phyloP scores from a whole-genome alignment of 1,284 basidiomycete species.

The Termitomyces sp. region DNA sequence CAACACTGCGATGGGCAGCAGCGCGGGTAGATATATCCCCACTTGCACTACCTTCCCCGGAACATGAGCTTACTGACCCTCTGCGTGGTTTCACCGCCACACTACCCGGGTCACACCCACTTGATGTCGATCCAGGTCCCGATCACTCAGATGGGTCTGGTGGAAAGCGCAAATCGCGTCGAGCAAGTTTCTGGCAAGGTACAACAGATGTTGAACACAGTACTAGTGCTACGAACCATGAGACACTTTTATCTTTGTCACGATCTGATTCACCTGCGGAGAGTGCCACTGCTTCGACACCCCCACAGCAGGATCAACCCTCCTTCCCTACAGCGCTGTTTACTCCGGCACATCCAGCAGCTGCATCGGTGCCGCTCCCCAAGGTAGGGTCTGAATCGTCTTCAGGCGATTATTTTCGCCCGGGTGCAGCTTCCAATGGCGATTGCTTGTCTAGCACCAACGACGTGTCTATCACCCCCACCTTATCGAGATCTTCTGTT shows the following conservation, averaged over 20 bases:
- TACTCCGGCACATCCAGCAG: constrained; percentile 13
- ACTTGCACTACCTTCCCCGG: constrained; percentile 78
- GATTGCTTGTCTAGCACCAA: not conserved
- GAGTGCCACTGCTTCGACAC: not conserved
- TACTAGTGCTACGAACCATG: constrained; percentile 1
- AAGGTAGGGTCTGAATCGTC: constrained; percentile 8
- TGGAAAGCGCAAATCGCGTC: constrained; percentile 46
- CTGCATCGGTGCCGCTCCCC: constrained; percentile 24
- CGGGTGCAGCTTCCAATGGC: not conserved
- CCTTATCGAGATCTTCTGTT: not conserved
- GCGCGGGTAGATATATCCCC: constrained; percentile 72
- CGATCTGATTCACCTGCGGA: constrained; percentile 4
- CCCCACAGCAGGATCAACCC: constrained; percentile 2
- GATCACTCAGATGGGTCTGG: constrained; percentile 40
- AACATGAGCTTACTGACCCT: constrained; percentile 82
- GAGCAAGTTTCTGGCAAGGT: constrained; percentile 70
- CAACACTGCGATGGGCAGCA: constrained; percentile 80
- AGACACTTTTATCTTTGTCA: constrained; percentile 4
- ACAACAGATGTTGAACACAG: constrained; percentile 35
- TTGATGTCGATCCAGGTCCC: constrained; percentile 13
- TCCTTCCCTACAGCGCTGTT: not conserved
- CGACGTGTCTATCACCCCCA: not conserved
- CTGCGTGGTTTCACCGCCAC: constrained; percentile 68
- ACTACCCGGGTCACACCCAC: constrained; percentile 57
- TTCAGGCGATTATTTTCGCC: constrained; percentile 30